A percentile compares a stretch with the other conserved stretches of the same genome.
phyloP scores from a whole-genome alignment of 1,284 basidiomycete genomes.

The Ganoderma leucocontextum region DNA sequence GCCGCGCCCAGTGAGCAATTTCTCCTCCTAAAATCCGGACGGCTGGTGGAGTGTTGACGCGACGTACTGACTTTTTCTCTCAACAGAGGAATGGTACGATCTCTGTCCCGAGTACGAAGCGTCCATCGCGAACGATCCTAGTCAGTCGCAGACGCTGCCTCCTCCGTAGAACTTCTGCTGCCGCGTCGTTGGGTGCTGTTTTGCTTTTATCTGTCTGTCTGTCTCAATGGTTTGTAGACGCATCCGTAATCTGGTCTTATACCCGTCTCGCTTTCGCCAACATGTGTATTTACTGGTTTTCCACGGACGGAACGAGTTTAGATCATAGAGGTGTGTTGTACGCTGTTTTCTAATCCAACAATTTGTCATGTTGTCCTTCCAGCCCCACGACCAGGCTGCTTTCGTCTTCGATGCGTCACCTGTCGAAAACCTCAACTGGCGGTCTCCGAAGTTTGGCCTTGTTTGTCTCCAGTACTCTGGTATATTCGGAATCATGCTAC shows the following conservation, averaged over 20 bases:
- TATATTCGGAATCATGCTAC: too few species aligned
- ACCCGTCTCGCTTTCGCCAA: not conserved
- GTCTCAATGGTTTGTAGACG: not conserved
- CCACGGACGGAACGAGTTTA: too few species aligned
- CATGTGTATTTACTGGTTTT: too few species aligned
- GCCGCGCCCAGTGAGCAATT: not conserved
- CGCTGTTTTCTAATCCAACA: too few species aligned
- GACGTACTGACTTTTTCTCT: not conserved
- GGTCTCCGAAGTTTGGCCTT: too few species aligned
- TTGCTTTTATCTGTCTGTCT: not conserved
- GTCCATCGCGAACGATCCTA: not conserved
- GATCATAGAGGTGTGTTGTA: too few species aligned
- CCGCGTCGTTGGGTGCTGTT: not conserved
- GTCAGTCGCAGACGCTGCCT: not conserved
- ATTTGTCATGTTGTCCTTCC: too few species aligned
- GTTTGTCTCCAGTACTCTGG: too few species aligned
- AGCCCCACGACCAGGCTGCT: too few species aligned
- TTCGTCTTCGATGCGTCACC: too few species aligned
- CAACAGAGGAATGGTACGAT: not conserved
- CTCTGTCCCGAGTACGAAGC: conserved; percentile 1
- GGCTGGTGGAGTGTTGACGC: too few species aligned
- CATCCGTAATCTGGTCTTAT: not conserved
- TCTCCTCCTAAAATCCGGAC: not conserved
- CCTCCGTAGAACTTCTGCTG: not conserved
- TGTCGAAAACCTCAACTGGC: too few species aligned